Evolutionary conservation across 73 alveolate species (phyloP), one percentile per base, ranked within the genome.

Genomic region (Paramecium sexaurelia): DNA sequence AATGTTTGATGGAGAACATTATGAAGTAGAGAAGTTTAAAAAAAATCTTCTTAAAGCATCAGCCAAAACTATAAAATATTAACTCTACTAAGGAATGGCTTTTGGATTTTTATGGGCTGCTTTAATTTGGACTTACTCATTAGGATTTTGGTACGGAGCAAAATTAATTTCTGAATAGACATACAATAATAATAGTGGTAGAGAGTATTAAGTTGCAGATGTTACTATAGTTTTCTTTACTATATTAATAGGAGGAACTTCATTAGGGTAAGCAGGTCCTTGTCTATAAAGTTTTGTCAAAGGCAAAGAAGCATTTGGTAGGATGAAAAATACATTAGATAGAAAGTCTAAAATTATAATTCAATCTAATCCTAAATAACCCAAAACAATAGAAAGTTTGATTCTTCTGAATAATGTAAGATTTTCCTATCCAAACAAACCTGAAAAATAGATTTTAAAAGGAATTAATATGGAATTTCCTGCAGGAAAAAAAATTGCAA

Each of bases 341-440:
- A 26, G 91, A 57, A 90, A 15, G 47, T 84, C 93, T 0, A 57
- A 20, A 22, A 26, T 87, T 20, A 3, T 17, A 7, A 37, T 9
- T 69, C 33, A 15, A 17, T 29, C 1, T 10, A 69, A 32, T 29
- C 15, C 13, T 8, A 32, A 9, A 27, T 17, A 35, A 35, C 22
- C 17, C 13, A 57, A 11, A 11, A 41, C 32, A 19, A 57, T 7
- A 20, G 13, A 29, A 10, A 20, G 57, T 8, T 8, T 8, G 13
- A 95, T 95, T 7, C 92, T 95, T 55, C 95, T 96, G 78, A 85
- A 94, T 66, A 91, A 93, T 85, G 94, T 96, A 19, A 55, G 71
- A 39, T 96, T 96, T 75, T 84, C 73, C 17, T 96, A 96, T 66
- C 98, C 98, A 27, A 93, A 92, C 92, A 92, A 87, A 68, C 92